Base-by-base conservation (phyloP, 306 rosid species). In the Abrus precatorius region DNA sequence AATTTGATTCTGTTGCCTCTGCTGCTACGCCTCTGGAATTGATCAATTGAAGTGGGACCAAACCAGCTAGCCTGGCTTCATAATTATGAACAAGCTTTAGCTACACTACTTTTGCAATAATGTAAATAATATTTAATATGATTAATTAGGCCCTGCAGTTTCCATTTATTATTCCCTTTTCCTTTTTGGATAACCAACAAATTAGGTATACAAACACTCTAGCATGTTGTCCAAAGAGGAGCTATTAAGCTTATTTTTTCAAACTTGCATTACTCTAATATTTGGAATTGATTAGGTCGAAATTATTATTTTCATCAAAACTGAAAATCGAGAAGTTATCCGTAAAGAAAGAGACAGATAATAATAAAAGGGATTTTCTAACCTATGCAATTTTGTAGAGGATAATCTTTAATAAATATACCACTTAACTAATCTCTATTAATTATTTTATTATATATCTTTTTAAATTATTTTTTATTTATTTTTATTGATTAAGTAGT, bases 11-110 rank as follows among this genome's bases (percentile, higher is more conserved):
- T 13, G 84, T 74, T 54, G 69, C 36, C 63, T 68, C 69, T 55
- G 47, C 81, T 67, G 67, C 52, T 41, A 75, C 82, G 82, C 30
- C 67, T 55, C 40, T 47, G 41, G 28, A 56, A 74, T 67, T 44
- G 49, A 64, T 75, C 77, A 71, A 83, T 77, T 66, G 41, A 13
- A 70, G 20, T 69, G 79, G 82, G 78, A 76, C 86, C 78, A 40
- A 80, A 65, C 20, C 0, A 20, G 43, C 33, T 55, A 27, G n/a
- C 40, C 55, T 75, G 57, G 70, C 69, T 74, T 81, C 69, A 52
- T 76, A 69, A 52, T 50, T 69, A 76, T 40, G 43, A 45, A 11
- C 29, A 1, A 8, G 13, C 48, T 45, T 75, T 82, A 7, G 69
- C 75, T 74, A 65, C 61, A 43, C 20, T 53, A 43, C 20, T 53